phyloP scores from a whole-genome alignment of 2,329 filamentous ascomycete species.

The Stagonosporopsis vannaccii region DNA sequence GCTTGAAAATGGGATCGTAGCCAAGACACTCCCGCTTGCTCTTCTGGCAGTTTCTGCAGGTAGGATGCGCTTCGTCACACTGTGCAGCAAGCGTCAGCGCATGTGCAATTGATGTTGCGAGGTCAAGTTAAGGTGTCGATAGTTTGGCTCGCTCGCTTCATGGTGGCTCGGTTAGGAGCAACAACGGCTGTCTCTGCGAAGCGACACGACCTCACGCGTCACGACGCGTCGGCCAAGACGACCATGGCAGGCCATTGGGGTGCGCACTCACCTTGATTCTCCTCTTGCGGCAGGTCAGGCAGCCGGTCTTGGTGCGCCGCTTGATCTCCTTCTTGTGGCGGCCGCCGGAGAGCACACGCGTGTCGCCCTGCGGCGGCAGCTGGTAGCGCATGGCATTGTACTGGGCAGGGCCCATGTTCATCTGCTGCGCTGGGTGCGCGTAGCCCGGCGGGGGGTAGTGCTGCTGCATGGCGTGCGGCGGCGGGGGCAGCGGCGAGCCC shows the following conservation, averaged over 20 bases:
- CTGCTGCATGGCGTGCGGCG: slow-evolving; percentile 59
- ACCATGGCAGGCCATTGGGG: slow-evolving; percentile 31
- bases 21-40: slow-evolving; percentile 86
- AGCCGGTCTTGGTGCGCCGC: slow-evolving; percentile 77
- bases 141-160: slow-evolving; percentile 48
- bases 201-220: slow-evolving; percentile 22
- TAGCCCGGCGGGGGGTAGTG: slow-evolving; percentile 59
- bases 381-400: slow-evolving; percentile 61
- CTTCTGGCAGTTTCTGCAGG: slow-evolving; percentile 89
- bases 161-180: slow-evolving; percentile 48
- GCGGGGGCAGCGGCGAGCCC: slow-evolving; percentile 62
- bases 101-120: slow-evolving; percentile 27
- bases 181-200: slow-evolving; percentile 24
- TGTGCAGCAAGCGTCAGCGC: slow-evolving; percentile 53
- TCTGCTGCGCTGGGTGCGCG: slow-evolving; percentile 56
- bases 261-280: slow-evolving; percentile 71
- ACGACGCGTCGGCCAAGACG: slow-evolving; percentile 36
- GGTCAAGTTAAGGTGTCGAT: slow-evolving; percentile 42
- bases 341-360: slow-evolving; percentile 66
- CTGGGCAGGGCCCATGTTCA: slow-evolving; percentile 58
- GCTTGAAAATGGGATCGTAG: slow-evolving; percentile 88
- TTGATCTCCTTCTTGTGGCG: slow-evolving; percentile 78
- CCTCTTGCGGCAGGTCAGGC: slow-evolving; percentile 64
- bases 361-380: slow-evolving; percentile 58
- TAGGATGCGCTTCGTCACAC: slow-evolving; percentile 96